A percentile compares a stretch with the other conserved stretches of the same genome.
These are phyloP conservation scores for Eucalyptus polyanthemos DNA, from an alignment of 345 rosid genomes.

Conservation along the genomic window DNA sequence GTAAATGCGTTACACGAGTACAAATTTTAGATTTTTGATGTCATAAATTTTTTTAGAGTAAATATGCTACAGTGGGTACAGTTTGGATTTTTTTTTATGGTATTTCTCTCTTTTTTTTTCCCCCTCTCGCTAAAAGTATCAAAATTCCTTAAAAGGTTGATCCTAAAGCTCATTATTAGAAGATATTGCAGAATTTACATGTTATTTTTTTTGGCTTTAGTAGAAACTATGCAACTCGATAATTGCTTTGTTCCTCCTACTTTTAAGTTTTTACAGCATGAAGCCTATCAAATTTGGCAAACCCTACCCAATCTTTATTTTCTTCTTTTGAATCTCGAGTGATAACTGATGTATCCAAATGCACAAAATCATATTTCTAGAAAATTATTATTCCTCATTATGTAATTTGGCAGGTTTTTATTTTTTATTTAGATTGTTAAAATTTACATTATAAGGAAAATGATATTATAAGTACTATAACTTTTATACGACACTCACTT, in stretches of 20 bases:
- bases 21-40: background rate
- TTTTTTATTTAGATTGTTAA: background rate
- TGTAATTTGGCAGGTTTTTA: background rate
- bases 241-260: background rate
- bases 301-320: background rate
- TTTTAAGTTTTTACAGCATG: background rate
- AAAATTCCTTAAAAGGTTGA: background rate
- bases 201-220: background rate
- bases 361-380: background rate
- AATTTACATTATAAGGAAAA: background rate
- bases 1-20: rapidly evolving
- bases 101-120: too few species aligned
- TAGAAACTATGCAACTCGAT: background rate
- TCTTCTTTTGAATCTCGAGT: background rate
- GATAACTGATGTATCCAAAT: background rate
- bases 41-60: background rate
- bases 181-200: background rate
- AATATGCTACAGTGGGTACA: background rate
- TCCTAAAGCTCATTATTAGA: background rate
- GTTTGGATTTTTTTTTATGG: background rate
- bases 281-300: background rate
- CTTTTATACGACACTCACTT: background rate
- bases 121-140: background rate
- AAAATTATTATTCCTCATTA: background rate
- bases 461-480: too few species aligned